Evolutionary conservation across 2,329 filamentous ascomycete genomes (phyloP), one percentile per base, ranked within the genome.

Genomic region (Neonectria magnoliae): DNA sequence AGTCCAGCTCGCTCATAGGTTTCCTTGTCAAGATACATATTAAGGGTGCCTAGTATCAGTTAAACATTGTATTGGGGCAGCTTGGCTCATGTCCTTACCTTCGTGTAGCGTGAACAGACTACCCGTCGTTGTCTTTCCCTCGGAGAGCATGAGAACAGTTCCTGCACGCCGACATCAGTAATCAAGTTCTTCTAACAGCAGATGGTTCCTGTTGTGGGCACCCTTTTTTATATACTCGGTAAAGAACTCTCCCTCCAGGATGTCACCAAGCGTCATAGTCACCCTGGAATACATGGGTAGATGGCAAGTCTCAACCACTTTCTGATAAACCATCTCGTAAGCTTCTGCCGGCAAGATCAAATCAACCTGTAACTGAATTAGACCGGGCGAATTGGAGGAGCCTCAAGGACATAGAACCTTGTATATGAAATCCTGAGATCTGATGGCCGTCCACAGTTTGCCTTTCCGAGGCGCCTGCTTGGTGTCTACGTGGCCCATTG

Each of bases 1-100:
- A 99, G 83, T 0, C 96, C 96, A 51, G 91, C 90, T 52, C 90
- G 87, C 78, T 98, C 94, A 77, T 94, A 98, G 0, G 88, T 89
- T 58, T 94, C 89, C 70, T 91, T 93, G 68, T 93, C 91, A 27
- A 98, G 84, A 71, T 93, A 91, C 71, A 99, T 84, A 4, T 85
- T 88, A 36, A 99, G 83, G 1, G 87, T 80, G 0, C 93, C 93
- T 92, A 3, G 6, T 2, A 8, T 51, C 1, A 5, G 25, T 60
- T 9, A 75, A 60, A 16, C 52, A 5, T 27, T 55, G 36, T 13
- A 36, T 16, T 47, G 45, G 27, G 31, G 6, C 16, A 11, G 7
- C 7, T 25, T 53, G 18, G 5, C 20, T 10, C 29, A 42, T 31
- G 18, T 10, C 67, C 76, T 56, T 81, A 87, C 93, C 94, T 69